These are phyloP conservation scores for Ottelia alismoides DNA, from an alignment of 106 monocot genomes.

Conservation along the genomic window DNA sequence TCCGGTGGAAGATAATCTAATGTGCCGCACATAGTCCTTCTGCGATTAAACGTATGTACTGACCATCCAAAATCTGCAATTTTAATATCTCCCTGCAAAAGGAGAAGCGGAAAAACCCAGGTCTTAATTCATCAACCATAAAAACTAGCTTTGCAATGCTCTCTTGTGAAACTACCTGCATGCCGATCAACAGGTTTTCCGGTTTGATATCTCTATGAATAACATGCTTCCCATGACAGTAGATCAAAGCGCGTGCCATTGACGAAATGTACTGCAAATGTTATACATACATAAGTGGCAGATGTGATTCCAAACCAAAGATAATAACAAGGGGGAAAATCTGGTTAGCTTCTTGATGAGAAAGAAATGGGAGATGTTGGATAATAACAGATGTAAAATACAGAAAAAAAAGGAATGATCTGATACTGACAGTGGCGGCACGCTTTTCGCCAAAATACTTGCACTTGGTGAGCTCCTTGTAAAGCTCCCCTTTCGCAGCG, in stretches of 20 bases:
- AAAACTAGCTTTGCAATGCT: not conserved
- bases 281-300: not conserved
- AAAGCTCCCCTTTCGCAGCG: conserved; percentile 92
- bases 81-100: conserved; percentile 74
- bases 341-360: too few relatives aligned
- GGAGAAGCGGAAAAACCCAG: not conserved
- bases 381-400: too few relatives aligned
- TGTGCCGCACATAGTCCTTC: conserved; percentile 94
- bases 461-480: conserved; percentile 91
- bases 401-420: too few relatives aligned
- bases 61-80: conserved; percentile 99
- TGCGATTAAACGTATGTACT: conserved; percentile 88
- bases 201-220: conserved; percentile 99
- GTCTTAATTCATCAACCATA: not conserved
- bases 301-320: too few relatives aligned
- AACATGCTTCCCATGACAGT: conserved; percentile 96
- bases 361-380: too few relatives aligned
- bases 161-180: conserved; percentile 49
- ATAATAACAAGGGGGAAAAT: not conserved
- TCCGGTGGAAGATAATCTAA: conserved; percentile 97
- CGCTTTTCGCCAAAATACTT: conserved; percentile 91
- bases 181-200: conserved; percentile 84
- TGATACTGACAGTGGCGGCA: conserved; percentile 75
- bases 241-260: conserved; percentile 75
- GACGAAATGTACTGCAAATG: conserved; percentile 75